These are phyloP conservation scores for Tetrapisispora phaffii DNA, from an alignment of 805 yeast genomes.

Conservation along the genomic window DNA sequence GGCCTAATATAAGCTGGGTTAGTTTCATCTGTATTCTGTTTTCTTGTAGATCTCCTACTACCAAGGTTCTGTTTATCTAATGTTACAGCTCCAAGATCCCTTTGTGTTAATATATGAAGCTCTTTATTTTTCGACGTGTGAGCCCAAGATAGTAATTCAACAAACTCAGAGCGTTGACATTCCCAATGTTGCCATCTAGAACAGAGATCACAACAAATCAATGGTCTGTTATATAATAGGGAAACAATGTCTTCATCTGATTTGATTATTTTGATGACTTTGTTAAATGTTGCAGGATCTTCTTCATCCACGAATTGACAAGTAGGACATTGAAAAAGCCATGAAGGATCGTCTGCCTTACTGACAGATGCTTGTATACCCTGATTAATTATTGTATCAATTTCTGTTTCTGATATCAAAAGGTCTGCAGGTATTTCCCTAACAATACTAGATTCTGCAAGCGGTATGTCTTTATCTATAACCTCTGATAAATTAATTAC, in stretches of 20 bases:
- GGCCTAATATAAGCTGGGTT: conserved; percentile 12
- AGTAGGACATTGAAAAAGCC: conserved; percentile 26
- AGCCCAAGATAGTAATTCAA: conserved; percentile 11
- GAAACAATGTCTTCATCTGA: conserved; percentile 5
- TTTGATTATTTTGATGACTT: not conserved
- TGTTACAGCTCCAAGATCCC: conserved; percentile 16
- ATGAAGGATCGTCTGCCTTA: conserved; percentile 18
- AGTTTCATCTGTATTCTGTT: not conserved
- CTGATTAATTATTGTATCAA: conserved; percentile 13
- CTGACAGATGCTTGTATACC: conserved; percentile 13
- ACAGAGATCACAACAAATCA: conserved; percentile 28
- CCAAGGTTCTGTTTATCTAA: conserved; percentile 12
- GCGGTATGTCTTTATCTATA: not conserved
- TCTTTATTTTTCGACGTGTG: conserved; percentile 6
- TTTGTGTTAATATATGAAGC: conserved; percentile 5
- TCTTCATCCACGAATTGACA: conserved; percentile 7
- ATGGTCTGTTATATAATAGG: conserved; percentile 11
- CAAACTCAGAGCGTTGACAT: conserved; percentile 13
- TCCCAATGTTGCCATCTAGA: conserved; percentile 29
- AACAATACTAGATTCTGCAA: not conserved
- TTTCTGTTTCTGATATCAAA: conserved; percentile 20
- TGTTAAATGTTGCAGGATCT: conserved; percentile 5
- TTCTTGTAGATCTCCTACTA: conserved; percentile 16
- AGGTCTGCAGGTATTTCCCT: conserved; percentile 24
- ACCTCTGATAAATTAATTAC: not conserved